Evolutionary conservation across 139 green algal species (phyloP).

Genomic region (Asterochloris sp.): DNA sequence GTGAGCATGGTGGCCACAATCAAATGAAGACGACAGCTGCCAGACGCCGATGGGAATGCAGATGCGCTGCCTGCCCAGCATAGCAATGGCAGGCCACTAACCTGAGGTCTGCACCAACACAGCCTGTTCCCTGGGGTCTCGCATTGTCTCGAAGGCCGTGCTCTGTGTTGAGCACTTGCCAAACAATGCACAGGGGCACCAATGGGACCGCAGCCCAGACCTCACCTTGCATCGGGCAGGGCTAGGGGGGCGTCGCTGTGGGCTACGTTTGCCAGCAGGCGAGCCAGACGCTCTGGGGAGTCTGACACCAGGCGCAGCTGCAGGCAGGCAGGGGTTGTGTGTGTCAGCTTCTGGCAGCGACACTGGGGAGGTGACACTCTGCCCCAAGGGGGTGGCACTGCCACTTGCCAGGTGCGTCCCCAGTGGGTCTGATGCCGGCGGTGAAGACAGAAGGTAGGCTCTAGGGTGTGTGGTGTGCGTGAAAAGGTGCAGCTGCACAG

Average conservation of each 20-base stretch:
- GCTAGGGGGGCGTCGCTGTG: background rate
- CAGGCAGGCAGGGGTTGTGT: background rate
- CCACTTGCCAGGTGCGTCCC: background rate
- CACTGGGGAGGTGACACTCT: no score
- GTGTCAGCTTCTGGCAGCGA: no score
- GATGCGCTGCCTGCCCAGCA: background rate
- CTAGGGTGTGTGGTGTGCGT: background rate
- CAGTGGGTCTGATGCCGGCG: no score
- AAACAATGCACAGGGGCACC: background rate
- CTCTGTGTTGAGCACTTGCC: background rate
- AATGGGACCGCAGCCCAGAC: background rate
- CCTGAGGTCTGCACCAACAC: background rate
- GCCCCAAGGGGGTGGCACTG: background rate
- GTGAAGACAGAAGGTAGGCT: background rate
- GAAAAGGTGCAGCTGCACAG: background rate
- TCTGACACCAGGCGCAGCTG: slow-evolving; percentile 15
- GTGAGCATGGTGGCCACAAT: no score
- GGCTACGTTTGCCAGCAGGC: slow-evolving; percentile 7
- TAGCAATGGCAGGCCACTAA: background rate
- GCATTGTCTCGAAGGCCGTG: no score
- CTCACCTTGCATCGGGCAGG: background rate
- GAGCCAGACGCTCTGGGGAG: slow-evolving; percentile 8
- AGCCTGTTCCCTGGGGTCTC: background rate
- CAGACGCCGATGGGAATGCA: no score
- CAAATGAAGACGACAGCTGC: no score